phyloP scores from a whole-genome alignment of 805 yeast species.

The Ogataea degrootiae region DNA sequence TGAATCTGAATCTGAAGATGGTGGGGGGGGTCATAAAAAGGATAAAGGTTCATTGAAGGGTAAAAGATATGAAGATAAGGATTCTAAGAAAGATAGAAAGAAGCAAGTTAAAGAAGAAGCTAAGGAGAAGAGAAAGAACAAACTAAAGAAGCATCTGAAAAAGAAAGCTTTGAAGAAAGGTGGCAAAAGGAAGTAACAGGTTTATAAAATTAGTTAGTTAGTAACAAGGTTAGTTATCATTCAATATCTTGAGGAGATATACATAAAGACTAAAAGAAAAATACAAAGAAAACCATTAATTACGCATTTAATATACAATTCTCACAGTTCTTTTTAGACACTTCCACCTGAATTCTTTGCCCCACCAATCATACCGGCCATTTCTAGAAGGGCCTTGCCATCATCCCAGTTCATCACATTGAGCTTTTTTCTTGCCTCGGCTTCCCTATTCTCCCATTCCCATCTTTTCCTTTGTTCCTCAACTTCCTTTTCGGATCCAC shows the following conservation, averaged over 20 bases:
- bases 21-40: slow-evolving; percentile 27
- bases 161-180: slow-evolving; percentile 65
- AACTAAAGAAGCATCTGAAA: slow-evolving; percentile 78
- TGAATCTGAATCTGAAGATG: slow-evolving; percentile 4
- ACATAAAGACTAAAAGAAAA: neutral
- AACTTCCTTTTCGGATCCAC: slow-evolving; percentile 74
- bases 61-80: slow-evolving; percentile 76
- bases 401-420: slow-evolving; percentile 67
- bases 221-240: neutral
- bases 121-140: slow-evolving; percentile 72
- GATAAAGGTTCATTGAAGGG: slow-evolving; percentile 46
- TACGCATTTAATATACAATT: neutral
- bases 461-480: slow-evolving; percentile 71
- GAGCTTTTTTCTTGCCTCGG: slow-evolving; percentile 67
- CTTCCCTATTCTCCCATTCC: slow-evolving; percentile 92
- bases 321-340: slow-evolving; percentile 21
- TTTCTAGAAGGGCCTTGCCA: slow-evolving; percentile 77
- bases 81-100: slow-evolving; percentile 69
- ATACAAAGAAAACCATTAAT: neutral
- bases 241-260: neutral
- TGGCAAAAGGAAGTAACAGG: slow-evolving; percentile 11
- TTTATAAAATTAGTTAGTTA: no score
- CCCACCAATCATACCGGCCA: slow-evolving; percentile 64
- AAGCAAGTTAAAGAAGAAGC: slow-evolving; percentile 71
- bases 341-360: slow-evolving; percentile 44